Evolutionary conservation across 805 yeast genomes (phyloP).

Genomic region (Saturnispora serradocipensis): DNA sequence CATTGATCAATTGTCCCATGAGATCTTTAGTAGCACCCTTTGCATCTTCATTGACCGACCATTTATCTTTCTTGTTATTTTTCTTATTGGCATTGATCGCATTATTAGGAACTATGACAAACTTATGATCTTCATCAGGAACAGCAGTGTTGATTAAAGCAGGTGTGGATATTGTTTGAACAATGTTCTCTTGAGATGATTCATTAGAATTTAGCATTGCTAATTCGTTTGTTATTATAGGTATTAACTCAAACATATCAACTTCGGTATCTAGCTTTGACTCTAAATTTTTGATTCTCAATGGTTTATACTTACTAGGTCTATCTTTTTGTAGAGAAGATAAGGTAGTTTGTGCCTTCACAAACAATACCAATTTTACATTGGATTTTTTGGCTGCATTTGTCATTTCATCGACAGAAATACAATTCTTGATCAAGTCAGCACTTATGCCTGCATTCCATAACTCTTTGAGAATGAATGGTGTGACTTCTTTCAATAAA

Average conservation of each 20-base stretch:
- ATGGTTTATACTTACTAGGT: slow-evolving; percentile 60
- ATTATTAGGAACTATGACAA: slow-evolving; percentile 63
- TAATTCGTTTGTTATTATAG: slow-evolving; percentile 27
- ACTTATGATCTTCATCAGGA: slow-evolving; percentile 35
- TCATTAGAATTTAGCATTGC: slow-evolving; percentile 9
- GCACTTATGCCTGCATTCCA: slow-evolving; percentile 80
- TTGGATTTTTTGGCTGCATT: slow-evolving; percentile 60
- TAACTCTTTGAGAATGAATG: slow-evolving; percentile 49
- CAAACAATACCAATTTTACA: slow-evolving; percentile 65
- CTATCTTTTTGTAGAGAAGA: slow-evolving; percentile 14
- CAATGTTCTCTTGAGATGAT: not conserved
- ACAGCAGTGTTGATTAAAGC: not conserved
- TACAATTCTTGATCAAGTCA: slow-evolving; percentile 45
- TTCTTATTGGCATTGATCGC: slow-evolving; percentile 73
- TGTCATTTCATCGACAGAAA: slow-evolving; percentile 53
- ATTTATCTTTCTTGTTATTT: slow-evolving; percentile 64
- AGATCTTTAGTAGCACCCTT: slow-evolving; percentile 48
- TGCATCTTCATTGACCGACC: slow-evolving; percentile 69
- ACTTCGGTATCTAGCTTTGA: slow-evolving; percentile 62
- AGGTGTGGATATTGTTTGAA: not conserved
- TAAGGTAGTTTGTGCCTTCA: slow-evolving; percentile 52
- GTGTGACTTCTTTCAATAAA: slow-evolving; percentile 49
- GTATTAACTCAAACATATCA: slow-evolving; percentile 55
- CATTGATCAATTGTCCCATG: slow-evolving; percentile 44
- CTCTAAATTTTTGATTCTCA: slow-evolving; percentile 58